These are phyloP conservation scores for Acanthamoeba culbertsoni DNA, from an alignment of 208 protist genomes.

Conservation along the genomic window DNA sequence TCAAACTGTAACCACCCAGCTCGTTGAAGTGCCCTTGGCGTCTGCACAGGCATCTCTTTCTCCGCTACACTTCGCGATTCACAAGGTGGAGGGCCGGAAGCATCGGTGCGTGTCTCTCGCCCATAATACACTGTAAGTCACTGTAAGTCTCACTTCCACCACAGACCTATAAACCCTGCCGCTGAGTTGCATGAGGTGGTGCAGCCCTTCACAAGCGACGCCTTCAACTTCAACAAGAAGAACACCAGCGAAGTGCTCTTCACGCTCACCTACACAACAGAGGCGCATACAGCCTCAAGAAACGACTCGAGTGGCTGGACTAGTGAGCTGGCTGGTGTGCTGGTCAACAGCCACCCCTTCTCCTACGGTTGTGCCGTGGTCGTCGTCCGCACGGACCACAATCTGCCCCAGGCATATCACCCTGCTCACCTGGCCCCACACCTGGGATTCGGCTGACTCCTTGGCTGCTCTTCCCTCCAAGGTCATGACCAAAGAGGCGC, in stretches of 20 bases:
- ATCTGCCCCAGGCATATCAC: not conserved
- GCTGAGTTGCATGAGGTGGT: not conserved
- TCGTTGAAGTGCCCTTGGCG: not conserved
- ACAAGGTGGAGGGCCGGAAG: not conserved
- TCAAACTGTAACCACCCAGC: not conserved
- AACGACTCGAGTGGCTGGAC: not conserved
- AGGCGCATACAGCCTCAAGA: not conserved
- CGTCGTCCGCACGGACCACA: not conserved
- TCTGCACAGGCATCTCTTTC: not conserved
- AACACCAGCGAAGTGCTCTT: slow-evolving; percentile 11
- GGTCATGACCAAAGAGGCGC: not conserved
- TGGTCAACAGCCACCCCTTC: slow-evolving; percentile 36
- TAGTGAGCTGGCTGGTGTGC: not conserved
- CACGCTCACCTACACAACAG: not conserved
- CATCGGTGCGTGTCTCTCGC: not conserved
- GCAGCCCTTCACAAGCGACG: not conserved
- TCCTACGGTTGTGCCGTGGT: not conserved
- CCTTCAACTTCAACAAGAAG: slow-evolving; percentile 20
- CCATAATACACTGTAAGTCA: not conserved
- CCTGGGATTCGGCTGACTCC: not conserved
- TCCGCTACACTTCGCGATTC: not conserved
- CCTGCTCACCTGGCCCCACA: not conserved
- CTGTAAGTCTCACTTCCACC: not conserved
- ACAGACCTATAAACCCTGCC: not conserved
- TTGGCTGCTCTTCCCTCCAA: not conserved